Conservation (phyloP, 805 yeast species). For the Kluyveromyces lactis region DNA sequence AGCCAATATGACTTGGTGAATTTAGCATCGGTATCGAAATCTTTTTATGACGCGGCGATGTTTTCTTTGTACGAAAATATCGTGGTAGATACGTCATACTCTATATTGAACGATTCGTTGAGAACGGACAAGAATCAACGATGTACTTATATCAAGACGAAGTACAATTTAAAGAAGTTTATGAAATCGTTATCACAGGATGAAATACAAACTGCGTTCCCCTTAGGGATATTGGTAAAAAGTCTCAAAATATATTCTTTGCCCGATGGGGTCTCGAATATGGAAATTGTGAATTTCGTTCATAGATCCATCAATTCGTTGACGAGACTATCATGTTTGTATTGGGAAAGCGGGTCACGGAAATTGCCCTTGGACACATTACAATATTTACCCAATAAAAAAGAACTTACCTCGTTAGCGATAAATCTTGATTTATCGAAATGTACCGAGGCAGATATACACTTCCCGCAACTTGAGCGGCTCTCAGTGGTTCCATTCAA, state of each 20-base stretch:
- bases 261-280: conserved; percentile 36
- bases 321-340: conserved; percentile 16
- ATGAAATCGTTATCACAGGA: conserved; percentile 13
- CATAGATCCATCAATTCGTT: conserved; percentile 25
- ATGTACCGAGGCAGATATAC: conserved; percentile 8
- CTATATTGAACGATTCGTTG: conserved; percentile 30
- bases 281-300: conserved; percentile 27
- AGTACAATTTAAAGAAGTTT: conserved; percentile 34
- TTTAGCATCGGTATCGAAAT: conserved; percentile 25
- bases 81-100: conserved; percentile 28
- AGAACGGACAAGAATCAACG: conserved; percentile 17
- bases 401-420: conserved; percentile 19
- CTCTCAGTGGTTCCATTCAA: conserved; percentile 33
- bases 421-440: conserved; percentile 27
- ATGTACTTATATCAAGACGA: conserved; percentile 30
- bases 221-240: conserved; percentile 14
- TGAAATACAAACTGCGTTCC: neutral
- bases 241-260: conserved; percentile 30
- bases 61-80: conserved; percentile 30
- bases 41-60: conserved; percentile 27
- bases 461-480: conserved; percentile 25
- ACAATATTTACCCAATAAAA: conserved; percentile 26
- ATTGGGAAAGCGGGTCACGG: conserved; percentile 30
- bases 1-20: conserved; percentile 34
- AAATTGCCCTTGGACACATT: conserved; percentile 29